Percentiles rank a stretch among this genome's conserved stretches.
Conservation (phyloP, 2,329 filamentous ascomycete species). For the Colletotrichum sublineola region DNA sequence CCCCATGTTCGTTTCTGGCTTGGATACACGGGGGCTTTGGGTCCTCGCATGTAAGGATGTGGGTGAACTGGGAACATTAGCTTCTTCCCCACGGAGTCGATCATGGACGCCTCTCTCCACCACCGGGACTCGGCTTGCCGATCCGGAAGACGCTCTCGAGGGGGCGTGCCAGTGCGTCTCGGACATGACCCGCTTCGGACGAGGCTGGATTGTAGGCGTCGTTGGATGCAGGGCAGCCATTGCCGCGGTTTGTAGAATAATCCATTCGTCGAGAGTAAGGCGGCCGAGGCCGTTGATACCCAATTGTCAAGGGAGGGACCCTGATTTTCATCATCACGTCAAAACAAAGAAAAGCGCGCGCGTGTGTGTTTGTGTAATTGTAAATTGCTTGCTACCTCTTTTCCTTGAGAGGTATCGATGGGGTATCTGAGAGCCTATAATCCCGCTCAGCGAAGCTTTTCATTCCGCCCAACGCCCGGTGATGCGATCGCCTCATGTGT, state of each 20-base stretch:
- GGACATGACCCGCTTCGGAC: neutral
- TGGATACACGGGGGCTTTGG: neutral
- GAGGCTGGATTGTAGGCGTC: neutral
- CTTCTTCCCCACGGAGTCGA: neutral
- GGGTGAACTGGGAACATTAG: no score
- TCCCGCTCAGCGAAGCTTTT: conserved; percentile 39
- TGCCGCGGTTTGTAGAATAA: neutral
- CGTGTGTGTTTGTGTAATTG: neutral
- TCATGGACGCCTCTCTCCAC: neutral
- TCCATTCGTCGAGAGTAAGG: neutral
- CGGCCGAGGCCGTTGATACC: conserved; percentile 34
- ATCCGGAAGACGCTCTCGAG: neutral
- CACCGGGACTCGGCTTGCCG: neutral
- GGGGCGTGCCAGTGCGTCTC: neutral
- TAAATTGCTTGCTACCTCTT: conserved; percentile 4
- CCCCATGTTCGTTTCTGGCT: neutral
- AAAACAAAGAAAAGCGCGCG: neutral
- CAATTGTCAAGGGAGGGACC: conserved; percentile 23
- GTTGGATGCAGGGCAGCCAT: neutral
- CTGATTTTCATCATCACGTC: conserved; percentile 1
- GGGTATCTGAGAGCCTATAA: conserved; percentile 39
- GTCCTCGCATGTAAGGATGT: neutral
- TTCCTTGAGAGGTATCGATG: neutral
- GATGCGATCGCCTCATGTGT: conserved; percentile 25
- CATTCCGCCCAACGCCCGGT: conserved; percentile 39